These are phyloP conservation scores for Debaryomyces prosopidis DNA, from an alignment of 805 yeast species.

Conservation along the genomic window DNA sequence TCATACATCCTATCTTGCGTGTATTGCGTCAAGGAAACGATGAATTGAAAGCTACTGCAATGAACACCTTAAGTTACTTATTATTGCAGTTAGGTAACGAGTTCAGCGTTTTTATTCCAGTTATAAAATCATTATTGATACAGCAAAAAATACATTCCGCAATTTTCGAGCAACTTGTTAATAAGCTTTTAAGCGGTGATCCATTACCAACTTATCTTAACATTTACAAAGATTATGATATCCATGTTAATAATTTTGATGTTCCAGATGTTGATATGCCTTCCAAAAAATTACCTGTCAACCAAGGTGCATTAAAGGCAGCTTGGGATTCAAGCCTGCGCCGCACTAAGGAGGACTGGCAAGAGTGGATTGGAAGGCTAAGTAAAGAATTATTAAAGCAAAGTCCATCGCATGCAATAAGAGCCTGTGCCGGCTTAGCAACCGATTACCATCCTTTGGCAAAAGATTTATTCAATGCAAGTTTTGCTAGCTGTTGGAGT, in stretches of 20 bases:
- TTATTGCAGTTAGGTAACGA: constrained; percentile 82
- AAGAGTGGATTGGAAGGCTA: constrained; percentile 90
- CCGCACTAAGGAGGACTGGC: constrained; percentile 95
- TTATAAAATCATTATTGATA: constrained; percentile 65
- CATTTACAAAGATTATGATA: constrained; percentile 61
- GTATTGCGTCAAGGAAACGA: constrained; percentile 54
- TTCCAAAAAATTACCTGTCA: constrained; percentile 71
- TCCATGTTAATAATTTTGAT: constrained; percentile 42
- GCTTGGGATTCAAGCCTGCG: constrained; percentile 93
- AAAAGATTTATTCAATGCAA: constrained; percentile 86
- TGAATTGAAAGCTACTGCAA: constrained; percentile 62
- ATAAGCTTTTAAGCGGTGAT: constrained; percentile 77
- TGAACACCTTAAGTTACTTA: constrained; percentile 78
- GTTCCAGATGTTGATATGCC: constrained; percentile 65
- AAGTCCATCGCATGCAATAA: constrained; percentile 89
- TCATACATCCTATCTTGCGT: constrained; percentile 82
- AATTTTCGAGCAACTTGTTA: constrained; percentile 78
- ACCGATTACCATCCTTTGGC: constrained; percentile 86
- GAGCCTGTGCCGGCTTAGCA: constrained; percentile 91
- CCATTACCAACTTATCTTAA: constrained; percentile 78
- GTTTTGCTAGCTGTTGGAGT: constrained; percentile 95
- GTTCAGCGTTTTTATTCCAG: constrained; percentile 82
- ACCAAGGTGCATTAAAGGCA: constrained; percentile 62
- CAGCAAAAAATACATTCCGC: constrained; percentile 67
- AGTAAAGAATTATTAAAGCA: constrained; percentile 85